These are phyloP conservation scores for Handroanthus guayacan DNA, from an alignment of 257 asterid species.

Conservation along the genomic window DNA sequence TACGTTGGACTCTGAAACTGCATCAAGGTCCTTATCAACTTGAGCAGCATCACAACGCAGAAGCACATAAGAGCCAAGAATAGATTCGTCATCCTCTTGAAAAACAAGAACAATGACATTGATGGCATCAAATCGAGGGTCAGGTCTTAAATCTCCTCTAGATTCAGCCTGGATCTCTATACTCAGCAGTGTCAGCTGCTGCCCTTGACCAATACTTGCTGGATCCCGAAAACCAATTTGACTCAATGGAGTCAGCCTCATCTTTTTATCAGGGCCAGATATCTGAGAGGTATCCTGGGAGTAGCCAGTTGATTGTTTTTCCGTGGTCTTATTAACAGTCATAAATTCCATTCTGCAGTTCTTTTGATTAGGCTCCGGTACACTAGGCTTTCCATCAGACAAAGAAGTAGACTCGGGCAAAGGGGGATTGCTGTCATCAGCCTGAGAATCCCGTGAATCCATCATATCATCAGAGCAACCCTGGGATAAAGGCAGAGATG, in stretches of 20 bases:
- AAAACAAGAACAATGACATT: constrained; percentile 69
- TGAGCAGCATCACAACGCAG: constrained; percentile 52
- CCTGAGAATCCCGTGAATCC: constrained; percentile 59
- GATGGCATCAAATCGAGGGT: constrained; percentile 93
- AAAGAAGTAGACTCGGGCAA: constrained; percentile 43
- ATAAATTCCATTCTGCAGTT: constrained; percentile 40
- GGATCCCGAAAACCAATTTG: constrained; percentile 93
- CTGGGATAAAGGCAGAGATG: constrained; percentile 43
- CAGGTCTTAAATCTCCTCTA: constrained; percentile 91
- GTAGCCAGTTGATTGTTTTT: constrained; percentile 47
- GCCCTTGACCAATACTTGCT: constrained; percentile 87
- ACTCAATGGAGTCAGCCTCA: constrained; percentile 82
- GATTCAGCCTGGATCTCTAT: constrained; percentile 89
- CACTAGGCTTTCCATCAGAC: constrained; percentile 38
- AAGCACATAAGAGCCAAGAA: constrained; percentile 62
- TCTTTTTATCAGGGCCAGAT: constrained; percentile 80
- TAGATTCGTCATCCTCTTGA: constrained; percentile 75
- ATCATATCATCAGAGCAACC: constrained; percentile 43
- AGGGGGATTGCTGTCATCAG: constrained; percentile 45
- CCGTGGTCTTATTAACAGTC: constrained; percentile 38
- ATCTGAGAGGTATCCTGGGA: constrained; percentile 77
- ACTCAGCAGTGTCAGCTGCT: constrained; percentile 86
- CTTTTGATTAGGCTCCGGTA: constrained; percentile 42
- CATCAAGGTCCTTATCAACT: constrained; percentile 63
- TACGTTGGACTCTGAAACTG: constrained; percentile 61